Percentiles rank a stretch among this genome's conserved stretches.
phyloP scores from a whole-genome alignment of 2,329 filamentous ascomycete genomes.

The Hypocreales sp. region DNA sequence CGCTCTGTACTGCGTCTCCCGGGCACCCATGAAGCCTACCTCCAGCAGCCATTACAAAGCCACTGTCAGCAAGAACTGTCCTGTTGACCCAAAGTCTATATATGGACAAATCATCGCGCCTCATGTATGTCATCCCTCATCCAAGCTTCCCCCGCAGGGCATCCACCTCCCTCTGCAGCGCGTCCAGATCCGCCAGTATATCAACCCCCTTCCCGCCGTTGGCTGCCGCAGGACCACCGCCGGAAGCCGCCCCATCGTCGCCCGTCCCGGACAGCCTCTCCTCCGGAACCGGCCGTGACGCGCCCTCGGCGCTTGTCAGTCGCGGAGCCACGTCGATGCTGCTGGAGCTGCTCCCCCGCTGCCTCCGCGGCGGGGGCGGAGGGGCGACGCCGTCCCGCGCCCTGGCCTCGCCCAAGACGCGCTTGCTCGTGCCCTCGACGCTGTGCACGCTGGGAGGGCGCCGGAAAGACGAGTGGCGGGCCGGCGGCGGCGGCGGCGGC shows the following conservation, averaged over 20 bases:
- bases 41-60: too few relatives aligned
- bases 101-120: too few relatives aligned
- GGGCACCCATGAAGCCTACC: too few relatives aligned
- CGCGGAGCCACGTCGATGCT: conserved; percentile 20
- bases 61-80: too few relatives aligned
- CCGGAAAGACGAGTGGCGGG: conserved; percentile 26
- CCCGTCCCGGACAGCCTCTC: too few relatives aligned
- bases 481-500: conserved; percentile 29
- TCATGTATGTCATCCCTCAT: background rate
- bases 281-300: too few relatives aligned
- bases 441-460: conserved; percentile 27
- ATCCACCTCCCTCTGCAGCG: conserved; percentile 63
- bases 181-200: conserved; percentile 58
- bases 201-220: conserved; percentile 30
- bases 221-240: too few relatives aligned
- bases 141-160: conserved; percentile 28
- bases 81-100: too few relatives aligned
- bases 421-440: conserved; percentile 19
- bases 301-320: too few relatives aligned
- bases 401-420: conserved; percentile 13
- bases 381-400: conserved; percentile 19
- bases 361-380: conserved; percentile 32
- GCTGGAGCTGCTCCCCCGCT: conserved; percentile 29
- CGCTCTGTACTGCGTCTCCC: too few relatives aligned
- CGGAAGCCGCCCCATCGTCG: conserved; percentile 7